phyloP scores from a whole-genome alignment of 148 eudicot species.

The Camellia japonica region DNA sequence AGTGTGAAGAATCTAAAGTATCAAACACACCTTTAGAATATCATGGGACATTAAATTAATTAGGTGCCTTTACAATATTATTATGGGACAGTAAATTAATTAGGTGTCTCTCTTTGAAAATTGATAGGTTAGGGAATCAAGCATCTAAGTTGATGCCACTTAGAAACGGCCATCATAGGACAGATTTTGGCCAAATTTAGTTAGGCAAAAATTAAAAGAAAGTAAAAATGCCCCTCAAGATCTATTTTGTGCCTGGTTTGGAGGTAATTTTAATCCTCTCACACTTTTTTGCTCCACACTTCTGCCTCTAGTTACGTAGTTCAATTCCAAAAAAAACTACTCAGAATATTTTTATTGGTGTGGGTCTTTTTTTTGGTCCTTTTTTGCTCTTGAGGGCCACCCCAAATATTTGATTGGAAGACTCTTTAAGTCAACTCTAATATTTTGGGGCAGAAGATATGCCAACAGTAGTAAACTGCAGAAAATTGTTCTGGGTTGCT shows the following conservation, averaged over 20 bases:
- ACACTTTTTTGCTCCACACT: too few species aligned
- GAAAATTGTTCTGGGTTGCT: constrained; percentile 5
- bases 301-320: too few species aligned
- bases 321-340: too few species aligned
- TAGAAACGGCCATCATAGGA: neutral
- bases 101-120: neutral
- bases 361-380: too few species aligned
- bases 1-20: neutral
- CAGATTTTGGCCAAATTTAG: neutral
- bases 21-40: neutral
- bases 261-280: too few species aligned
- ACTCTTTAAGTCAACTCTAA: neutral
- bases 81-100: neutral
- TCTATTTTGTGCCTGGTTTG: too few species aligned
- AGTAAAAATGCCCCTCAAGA: too few species aligned
- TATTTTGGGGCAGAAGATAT: constrained; percentile 15
- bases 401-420: too few species aligned
- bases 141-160: neutral
- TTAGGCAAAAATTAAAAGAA: too few species aligned
- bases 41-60: neutral
- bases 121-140: neutral
- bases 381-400: too few species aligned
- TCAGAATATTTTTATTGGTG: too few species aligned
- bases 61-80: neutral
- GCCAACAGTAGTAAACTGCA: neutral